Conservation (phyloP, 2,329 filamentous ascomycete genomes). For the Curvularia verruculosa region DNA sequence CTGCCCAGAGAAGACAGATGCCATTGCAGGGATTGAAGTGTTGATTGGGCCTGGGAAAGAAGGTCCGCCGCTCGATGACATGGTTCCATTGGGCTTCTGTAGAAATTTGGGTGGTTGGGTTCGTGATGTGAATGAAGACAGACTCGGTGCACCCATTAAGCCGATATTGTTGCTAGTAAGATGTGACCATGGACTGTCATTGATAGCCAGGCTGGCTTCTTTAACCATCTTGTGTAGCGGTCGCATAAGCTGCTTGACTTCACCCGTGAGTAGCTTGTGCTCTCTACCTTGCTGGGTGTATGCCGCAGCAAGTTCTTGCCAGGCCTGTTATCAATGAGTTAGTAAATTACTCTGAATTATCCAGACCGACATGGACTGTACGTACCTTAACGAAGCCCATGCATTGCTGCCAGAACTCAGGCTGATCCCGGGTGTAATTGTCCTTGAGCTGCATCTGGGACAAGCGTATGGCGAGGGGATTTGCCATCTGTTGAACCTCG, state of each 20-base stretch:
- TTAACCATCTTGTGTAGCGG: constrained; percentile 84
- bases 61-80: constrained; percentile 31
- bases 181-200: constrained; percentile 67
- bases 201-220: constrained; percentile 76
- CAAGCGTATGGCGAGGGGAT: constrained; percentile 73
- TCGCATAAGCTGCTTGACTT: constrained; percentile 75
- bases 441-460: constrained; percentile 85
- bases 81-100: constrained; percentile 33
- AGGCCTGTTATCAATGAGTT: constrained; percentile 58
- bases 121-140: constrained; percentile 45
- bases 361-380: constrained; percentile 18
- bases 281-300: constrained; percentile 45
- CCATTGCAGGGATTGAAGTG: constrained; percentile 40
- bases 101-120: constrained; percentile 43
- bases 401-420: constrained; percentile 72
- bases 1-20: constrained; percentile 37
- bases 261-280: constrained; percentile 61
- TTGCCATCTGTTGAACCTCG: constrained; percentile 73
- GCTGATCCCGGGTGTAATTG: constrained; percentile 70
- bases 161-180: constrained; percentile 51
- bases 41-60: constrained; percentile 47
- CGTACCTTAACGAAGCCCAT: constrained; percentile 69
- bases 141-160: constrained; percentile 38
- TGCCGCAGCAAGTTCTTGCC: constrained; percentile 66
- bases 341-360: constrained; percentile 18